Base-by-base conservation (phyloP, 2,329 filamentous ascomycete genomes). In the Xylaria arbuscula region DNA sequence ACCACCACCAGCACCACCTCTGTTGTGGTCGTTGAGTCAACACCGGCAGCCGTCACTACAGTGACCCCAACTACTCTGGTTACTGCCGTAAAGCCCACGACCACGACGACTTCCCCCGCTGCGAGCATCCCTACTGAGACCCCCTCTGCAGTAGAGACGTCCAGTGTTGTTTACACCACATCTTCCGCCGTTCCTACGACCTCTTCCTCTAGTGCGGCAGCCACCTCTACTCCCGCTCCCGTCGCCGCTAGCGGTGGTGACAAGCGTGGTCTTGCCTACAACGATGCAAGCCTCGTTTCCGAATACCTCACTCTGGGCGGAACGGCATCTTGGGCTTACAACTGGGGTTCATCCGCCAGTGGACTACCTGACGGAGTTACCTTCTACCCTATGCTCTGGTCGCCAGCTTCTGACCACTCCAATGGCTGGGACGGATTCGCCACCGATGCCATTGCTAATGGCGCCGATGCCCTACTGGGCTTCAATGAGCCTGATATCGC, bases 401-500 rank as follows among this genome's bases (percentile, higher is more conserved):
- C 87, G 62, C 78, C 83, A 63, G 72, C 72, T 13, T 64, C 75
- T 10, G 78, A 80, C 13, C 83, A 86, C 78, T 83, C 83, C 64
- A 64, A 73, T 62, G 77, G 75, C 74, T 93, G 90, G 89, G 72
- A 75, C 38, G 54, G 68, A 15, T 83, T 85, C 70, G 88, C 85
- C 54, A 77, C 84, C 62, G 76, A 78, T 17, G 87, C 87, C 69
- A 85, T 92, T 69, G 73, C 78, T 59, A 77, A 77, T 13, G 90
- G 90, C 64, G 81, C 85, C 72, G 86, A 83, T 70, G 83, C 85
- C 73, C 78, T 92, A 64, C 84, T 92, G 76, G 84, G 85, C 78
- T 92, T 92, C 86, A 93, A 93, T 84, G 90, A 93, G 84, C 89
- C 89, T 54, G 91, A 93, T 78, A 84, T 85, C 70, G 72, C 73